phyloP scores from a whole-genome alignment of 2,329 filamentous ascomycete genomes.

The Metarhizium sp. region DNA sequence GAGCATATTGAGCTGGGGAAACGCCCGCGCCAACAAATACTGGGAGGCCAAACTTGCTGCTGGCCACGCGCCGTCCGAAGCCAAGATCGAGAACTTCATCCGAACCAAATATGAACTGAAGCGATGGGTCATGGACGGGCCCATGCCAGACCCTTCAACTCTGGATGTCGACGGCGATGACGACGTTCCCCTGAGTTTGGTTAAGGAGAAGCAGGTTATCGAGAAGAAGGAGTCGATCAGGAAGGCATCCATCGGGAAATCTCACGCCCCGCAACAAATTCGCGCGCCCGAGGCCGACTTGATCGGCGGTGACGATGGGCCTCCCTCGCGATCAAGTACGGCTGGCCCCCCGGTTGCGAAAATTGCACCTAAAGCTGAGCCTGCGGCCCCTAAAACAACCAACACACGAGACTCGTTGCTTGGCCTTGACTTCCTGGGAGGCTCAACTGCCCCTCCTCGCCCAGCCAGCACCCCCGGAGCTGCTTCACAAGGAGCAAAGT shows the following conservation, averaged over 20 bases:
- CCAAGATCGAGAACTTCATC: slow-evolving; percentile 99
- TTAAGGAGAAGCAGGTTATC: slow-evolving; percentile 57
- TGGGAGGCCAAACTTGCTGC: slow-evolving; percentile 93
- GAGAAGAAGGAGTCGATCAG: slow-evolving; percentile 50
- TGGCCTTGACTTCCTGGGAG: slow-evolving; percentile 86
- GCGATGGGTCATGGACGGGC: slow-evolving; percentile 98
- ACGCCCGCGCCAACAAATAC: slow-evolving; percentile 93
- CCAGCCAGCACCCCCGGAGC: slow-evolving; percentile 73
- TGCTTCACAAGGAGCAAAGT: slow-evolving; percentile 51
- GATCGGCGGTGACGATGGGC: slow-evolving; percentile 66
- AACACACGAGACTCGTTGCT: slow-evolving; percentile 81
- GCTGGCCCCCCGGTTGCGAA: slow-evolving; percentile 54
- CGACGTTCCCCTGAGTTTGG: slow-evolving; percentile 57
- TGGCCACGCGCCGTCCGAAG: slow-evolving; percentile 87
- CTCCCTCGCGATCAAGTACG: slow-evolving; percentile 63
- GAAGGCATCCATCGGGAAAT: slow-evolving; percentile 46
- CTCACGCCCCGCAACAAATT: slow-evolving; percentile 21
- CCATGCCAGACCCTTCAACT: slow-evolving; percentile 84
- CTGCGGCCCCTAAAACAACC: slow-evolving; percentile 58
- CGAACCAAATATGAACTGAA: slow-evolving; percentile 98
- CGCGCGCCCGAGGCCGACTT: slow-evolving; percentile 59
- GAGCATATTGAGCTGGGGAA: slow-evolving; percentile 92
- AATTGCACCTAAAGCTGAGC: slow-evolving; percentile 49
- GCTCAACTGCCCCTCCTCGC: slow-evolving; percentile 60
- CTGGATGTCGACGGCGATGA: slow-evolving; percentile 80